A percentile compares a stretch with the other conserved stretches of the same genome.
Evolutionary conservation across 2,329 filamentous ascomycete genomes (phyloP).

Genomic region (Whalleya microplaca): DNA sequence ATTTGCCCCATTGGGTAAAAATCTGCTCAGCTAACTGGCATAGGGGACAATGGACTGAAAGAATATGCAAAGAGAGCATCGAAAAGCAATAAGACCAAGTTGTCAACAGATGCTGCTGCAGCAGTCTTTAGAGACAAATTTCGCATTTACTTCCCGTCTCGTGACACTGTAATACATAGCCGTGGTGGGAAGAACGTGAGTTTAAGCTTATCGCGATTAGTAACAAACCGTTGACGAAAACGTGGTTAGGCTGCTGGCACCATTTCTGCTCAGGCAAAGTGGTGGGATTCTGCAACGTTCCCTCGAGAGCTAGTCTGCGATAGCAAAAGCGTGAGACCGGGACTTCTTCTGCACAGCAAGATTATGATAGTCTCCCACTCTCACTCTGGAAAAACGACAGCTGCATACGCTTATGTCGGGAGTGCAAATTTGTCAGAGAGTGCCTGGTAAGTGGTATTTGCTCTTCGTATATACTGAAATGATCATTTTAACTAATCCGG

Average conservation of each 20-base stretch:
- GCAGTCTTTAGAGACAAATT: conserved; percentile 53
- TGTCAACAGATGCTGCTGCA: conserved; percentile 27
- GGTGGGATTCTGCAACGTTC: conserved; percentile 73
- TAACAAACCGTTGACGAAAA: conserved; percentile 7
- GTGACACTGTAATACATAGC: conserved; percentile 68
- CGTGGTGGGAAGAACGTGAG: conserved; percentile 63
- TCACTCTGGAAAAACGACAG: conserved; percentile 25
- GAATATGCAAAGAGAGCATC: conserved; percentile 48
- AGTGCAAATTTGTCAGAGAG: conserved; percentile 92
- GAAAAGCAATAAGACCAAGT: conserved; percentile 36
- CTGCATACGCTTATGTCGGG: conserved; percentile 82
- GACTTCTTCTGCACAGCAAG: conserved; percentile 89
- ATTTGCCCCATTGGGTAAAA: conserved; percentile 3
- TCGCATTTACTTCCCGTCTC: conserved; percentile 80
- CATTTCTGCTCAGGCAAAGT: conserved; percentile 75
- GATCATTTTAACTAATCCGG: conserved; percentile 5
- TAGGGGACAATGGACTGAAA: conserved; percentile 49
- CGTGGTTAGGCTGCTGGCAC: conserved; percentile 70
- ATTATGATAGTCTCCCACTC: conserved; percentile 56
- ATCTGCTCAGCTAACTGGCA: conserved; percentile 7
- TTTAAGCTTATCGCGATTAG: conserved; percentile 15
- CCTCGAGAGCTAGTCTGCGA: conserved; percentile 75
- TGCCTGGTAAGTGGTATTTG: conserved; percentile 71
- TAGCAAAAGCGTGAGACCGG: conserved; percentile 69
- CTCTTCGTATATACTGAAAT: neutral